Percentiles rank a stretch among this genome's conserved stretches.
Evolutionary conservation across 1,284 basidiomycete species (phyloP).

Genomic region (Cutaneotrichosporon cutaneum): DNA sequence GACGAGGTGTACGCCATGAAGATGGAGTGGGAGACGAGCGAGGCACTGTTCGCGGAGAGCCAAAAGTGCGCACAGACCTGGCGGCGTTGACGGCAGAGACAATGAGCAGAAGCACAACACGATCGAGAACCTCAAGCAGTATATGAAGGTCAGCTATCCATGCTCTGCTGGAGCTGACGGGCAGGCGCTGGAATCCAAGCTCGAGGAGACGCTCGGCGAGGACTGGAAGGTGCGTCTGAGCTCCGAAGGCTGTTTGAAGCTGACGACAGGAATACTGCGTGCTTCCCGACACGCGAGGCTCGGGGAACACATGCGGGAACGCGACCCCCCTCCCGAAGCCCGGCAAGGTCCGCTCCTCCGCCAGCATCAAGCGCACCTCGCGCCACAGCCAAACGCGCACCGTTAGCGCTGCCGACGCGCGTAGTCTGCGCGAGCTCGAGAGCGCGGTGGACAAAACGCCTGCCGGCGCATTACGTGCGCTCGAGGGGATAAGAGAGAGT

Average conservation of each 20-base stretch:
- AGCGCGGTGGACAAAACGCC: background rate
- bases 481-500: constrained; percentile 16
- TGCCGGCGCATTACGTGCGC: constrained; percentile 12
- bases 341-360: constrained; percentile 7
- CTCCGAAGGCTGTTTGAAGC: background rate
- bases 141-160: constrained; percentile 33
- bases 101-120: constrained; percentile 40
- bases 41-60: constrained; percentile 33
- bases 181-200: constrained; percentile 38
- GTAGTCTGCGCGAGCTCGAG: background rate
- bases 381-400: constrained; percentile 9
- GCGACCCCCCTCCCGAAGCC: constrained; percentile 37
- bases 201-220: constrained; percentile 30
- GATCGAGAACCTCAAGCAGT: constrained; percentile 36
- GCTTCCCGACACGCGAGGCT: constrained; percentile 12
- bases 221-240: constrained; percentile 32
- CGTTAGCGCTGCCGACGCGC: background rate
- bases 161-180: background rate
- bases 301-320: constrained; percentile 20
- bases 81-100: constrained; percentile 28
- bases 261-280: constrained; percentile 13
- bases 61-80: constrained; percentile 28
- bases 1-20: constrained; percentile 23
- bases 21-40: constrained; percentile 32
- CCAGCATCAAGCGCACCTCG: constrained; percentile 10